A percentile compares a stretch with the other conserved stretches of the same genome.
These are phyloP conservation scores for Magnaporthiopsis incrustans DNA, from an alignment of 2,329 filamentous ascomycete species.

Conservation along the genomic window DNA sequence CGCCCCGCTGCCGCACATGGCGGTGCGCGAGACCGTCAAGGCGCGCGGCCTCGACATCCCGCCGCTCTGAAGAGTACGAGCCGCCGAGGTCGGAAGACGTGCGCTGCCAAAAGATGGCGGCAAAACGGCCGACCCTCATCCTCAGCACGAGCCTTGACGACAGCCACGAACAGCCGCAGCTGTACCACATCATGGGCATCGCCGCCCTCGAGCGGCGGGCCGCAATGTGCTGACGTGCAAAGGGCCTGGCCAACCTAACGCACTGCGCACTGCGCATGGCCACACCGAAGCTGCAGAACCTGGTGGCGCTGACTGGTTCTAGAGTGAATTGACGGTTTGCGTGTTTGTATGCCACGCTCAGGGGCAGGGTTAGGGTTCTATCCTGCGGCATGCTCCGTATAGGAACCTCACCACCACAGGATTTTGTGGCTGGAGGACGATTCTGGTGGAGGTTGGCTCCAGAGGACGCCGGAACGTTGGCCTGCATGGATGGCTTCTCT, in stretches of 20 bases:
- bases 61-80: constrained; percentile 24
- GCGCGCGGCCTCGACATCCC: constrained; percentile 23
- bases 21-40: constrained; percentile 20
- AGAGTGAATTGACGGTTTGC: background rate
- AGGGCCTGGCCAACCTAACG: constrained; percentile 30
- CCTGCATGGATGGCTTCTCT: too few relatives aligned
- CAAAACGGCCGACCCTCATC: constrained; percentile 28
- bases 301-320: constrained; percentile 17
- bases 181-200: constrained; percentile 27
- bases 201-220: constrained; percentile 29
- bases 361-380: background rate
- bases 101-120: background rate
- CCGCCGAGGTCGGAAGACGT: background rate
- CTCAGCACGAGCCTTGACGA: constrained; percentile 35
- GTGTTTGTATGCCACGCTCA: background rate
- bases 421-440: too few relatives aligned
- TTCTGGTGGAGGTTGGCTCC: too few relatives aligned
- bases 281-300: constrained; percentile 12
- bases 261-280: constrained; percentile 20
- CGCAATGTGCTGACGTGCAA: constrained; percentile 37
- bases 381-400: background rate
- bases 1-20: constrained; percentile 21
- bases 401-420: too few relatives aligned
- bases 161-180: constrained; percentile 29
- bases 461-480: too few relatives aligned